Percentiles rank a stretch among this genome's conserved stretches.
Conservation (phyloP, 2,329 filamentous ascomycete genomes). For the Ophiognomonia clavigignenti-juglandacearum region DNA sequence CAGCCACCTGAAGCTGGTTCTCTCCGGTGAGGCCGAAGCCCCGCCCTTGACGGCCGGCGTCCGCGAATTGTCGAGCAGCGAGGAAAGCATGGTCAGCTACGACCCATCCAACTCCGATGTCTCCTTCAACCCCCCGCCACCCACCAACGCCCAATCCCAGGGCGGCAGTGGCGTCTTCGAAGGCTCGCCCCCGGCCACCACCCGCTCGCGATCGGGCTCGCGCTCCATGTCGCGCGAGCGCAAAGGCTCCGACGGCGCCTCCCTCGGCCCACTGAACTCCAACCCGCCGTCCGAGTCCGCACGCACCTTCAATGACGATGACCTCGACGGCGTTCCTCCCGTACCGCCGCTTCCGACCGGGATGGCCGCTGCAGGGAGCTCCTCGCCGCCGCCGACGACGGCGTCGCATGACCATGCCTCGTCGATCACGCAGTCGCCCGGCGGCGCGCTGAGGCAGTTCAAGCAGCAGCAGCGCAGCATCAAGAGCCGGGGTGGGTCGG, state of each 20-base stretch:
- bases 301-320: conserved; percentile 25
- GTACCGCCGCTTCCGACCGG: conserved; percentile 48
- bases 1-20: conserved; percentile 58
- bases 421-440: conserved; percentile 2
- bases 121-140: conserved; percentile 47
- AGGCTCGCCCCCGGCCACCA: no score
- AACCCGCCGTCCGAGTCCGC: conserved; percentile 31
- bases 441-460: conserved; percentile 17
- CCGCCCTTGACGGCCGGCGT: conserved; percentile 37
- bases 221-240: conserved; percentile 28
- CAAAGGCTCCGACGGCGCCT: conserved; percentile 20
- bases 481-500: conserved; percentile 36
- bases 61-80: conserved; percentile 44
- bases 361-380: conserved; percentile 21
- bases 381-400: conserved; percentile 10
- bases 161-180: conserved; percentile 25
- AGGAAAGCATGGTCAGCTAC: conserved; percentile 68
- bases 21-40: conserved; percentile 44
- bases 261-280: conserved; percentile 36
- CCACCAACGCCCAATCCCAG: conserved; percentile 26
- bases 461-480: conserved; percentile 32
- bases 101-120: conserved; percentile 64
- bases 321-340: conserved; percentile 43
- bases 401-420: conserved; percentile 14
- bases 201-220: conserved; percentile 17